Evolutionary conservation across 2,329 filamentous ascomycete genomes (phyloP).

Genomic region (Tolypocladium guangdongense): DNA sequence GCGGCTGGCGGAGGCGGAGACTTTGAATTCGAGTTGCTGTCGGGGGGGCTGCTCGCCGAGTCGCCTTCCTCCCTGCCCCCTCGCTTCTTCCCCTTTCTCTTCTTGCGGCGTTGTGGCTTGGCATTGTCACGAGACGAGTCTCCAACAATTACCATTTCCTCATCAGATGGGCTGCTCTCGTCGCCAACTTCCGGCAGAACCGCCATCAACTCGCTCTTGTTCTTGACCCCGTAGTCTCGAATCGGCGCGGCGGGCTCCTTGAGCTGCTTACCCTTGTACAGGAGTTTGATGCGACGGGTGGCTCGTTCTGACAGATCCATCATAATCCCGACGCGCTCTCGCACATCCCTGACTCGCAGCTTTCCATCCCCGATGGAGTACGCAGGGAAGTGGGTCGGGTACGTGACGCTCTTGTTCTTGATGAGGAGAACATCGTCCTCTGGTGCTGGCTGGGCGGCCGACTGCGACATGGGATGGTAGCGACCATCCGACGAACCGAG

Average conservation of each 20-base stretch:
- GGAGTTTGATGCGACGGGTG: slow-evolving; percentile 48
- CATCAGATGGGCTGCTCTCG: slow-evolving; percentile 27
- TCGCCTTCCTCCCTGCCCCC: slow-evolving; percentile 28
- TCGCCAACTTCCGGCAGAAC: slow-evolving; percentile 28
- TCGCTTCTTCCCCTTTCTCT: slow-evolving; percentile 32
- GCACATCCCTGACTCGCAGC: slow-evolving; percentile 54
- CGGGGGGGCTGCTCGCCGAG: slow-evolving; percentile 31
- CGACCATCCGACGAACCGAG: slow-evolving; percentile 22
- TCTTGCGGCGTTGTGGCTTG: slow-evolving; percentile 26
- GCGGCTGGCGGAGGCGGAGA: slow-evolving; percentile 15
- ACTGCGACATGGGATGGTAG: slow-evolving; percentile 30
- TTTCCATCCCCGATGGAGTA: slow-evolving; percentile 67
- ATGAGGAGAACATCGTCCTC: slow-evolving; percentile 64
- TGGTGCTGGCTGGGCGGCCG: slow-evolving; percentile 21
- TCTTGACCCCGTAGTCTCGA: slow-evolving; percentile 51
- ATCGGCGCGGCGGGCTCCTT: slow-evolving; percentile 51
- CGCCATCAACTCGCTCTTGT: slow-evolving; percentile 47
- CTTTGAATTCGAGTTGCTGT: slow-evolving; percentile 29
- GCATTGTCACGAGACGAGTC: slow-evolving; percentile 26
- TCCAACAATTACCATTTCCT: slow-evolving; percentile 33
- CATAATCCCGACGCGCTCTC: slow-evolving; percentile 55
- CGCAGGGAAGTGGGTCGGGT: slow-evolving; percentile 62
- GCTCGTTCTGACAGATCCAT: slow-evolving; percentile 48
- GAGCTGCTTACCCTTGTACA: slow-evolving; percentile 63
- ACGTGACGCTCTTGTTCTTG: slow-evolving; percentile 54